Conservation (phyloP, 176 grass and related monocot genomes). For the Secale cereale region DNA sequence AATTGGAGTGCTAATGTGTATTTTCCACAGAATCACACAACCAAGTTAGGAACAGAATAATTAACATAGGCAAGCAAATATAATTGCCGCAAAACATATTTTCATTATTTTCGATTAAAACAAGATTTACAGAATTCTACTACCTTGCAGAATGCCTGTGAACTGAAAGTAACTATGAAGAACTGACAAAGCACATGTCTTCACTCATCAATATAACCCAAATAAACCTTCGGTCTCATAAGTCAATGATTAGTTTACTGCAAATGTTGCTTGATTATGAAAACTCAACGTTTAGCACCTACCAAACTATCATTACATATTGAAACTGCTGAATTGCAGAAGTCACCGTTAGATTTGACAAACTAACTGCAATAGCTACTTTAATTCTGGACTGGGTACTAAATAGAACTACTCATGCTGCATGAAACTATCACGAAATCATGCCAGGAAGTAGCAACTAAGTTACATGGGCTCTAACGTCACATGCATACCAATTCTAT, state of each 20-base stretch:
- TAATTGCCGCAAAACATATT: not conserved
- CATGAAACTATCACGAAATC: not conserved
- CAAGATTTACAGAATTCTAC: not conserved
- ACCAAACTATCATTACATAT: not conserved
- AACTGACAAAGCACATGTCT: not conserved
- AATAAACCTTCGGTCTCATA: not conserved
- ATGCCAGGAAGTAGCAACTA: conserved; percentile 14
- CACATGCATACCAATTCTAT: not conserved
- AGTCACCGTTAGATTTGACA: not conserved
- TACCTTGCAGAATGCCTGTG: not conserved
- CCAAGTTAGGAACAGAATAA: not conserved
- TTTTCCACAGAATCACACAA: not conserved
- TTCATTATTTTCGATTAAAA: not conserved
- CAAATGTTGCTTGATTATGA: not conserved
- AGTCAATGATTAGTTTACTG: not conserved
- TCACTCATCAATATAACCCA: not conserved
- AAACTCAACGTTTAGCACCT: not conserved
- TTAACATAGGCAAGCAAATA: not conserved
- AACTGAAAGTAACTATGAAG: not conserved
- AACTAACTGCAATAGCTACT: not conserved
- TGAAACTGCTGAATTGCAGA: conserved; percentile 9
- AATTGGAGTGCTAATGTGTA: not conserved
- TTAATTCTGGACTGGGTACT: not conserved
- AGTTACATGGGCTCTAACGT: not conserved
- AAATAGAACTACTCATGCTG: not conserved